Base-by-base conservation (phyloP, 2,329 filamentous ascomycete genomes). In the Pseudocercospora fijiensis region DNA sequence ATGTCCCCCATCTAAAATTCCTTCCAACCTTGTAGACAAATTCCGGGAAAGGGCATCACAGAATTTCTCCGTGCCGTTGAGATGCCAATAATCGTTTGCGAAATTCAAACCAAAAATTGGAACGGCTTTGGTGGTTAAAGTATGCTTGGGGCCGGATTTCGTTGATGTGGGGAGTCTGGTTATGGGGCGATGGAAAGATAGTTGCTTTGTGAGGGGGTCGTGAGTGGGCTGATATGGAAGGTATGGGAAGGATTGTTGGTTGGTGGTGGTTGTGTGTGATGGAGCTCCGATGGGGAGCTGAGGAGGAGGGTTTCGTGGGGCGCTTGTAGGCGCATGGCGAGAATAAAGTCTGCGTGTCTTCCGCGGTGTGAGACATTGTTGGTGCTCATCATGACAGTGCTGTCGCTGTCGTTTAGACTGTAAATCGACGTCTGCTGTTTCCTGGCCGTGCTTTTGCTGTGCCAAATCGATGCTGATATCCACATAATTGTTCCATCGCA, bases 401-500 rank as follows among this genome's bases (percentile, higher is more conserved):
- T 11, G 8, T 22, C 7, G 47, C 9, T 11, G 8, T 22, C 7
- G 49, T 26, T 52, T 16, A 16, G 10, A 18, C 6, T n/a, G 49
- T 27, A n/a, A 9, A n/a, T 13, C 16, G 13, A 11, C 49, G 16
- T 52, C 24, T 22, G 13, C 24, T 13, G 10, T 3, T n/a, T 18
- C 7, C 20, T 18, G 22, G 18, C 33, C 9, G 18, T 27, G 37
- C 11, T 43, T 20, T 13, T 41, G 58, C 0, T 28, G 57, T 30
- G 49, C 37, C n/a, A 69, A 27, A 26, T 67, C 67, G 16, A 69
- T 27, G 24, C 9, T 62, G 56, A 69, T 65, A 13, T 69, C 67
- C 41, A 62, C 57, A 28, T 69, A 69, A 26, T 65, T 62, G 16
- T 59, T 58, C 65, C 65, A 69, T 1, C 67, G 63, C 22, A 69